Conservation (phyloP, 192 early-diverging fungal species). For the Jimgerdemannia flammicorona region DNA sequence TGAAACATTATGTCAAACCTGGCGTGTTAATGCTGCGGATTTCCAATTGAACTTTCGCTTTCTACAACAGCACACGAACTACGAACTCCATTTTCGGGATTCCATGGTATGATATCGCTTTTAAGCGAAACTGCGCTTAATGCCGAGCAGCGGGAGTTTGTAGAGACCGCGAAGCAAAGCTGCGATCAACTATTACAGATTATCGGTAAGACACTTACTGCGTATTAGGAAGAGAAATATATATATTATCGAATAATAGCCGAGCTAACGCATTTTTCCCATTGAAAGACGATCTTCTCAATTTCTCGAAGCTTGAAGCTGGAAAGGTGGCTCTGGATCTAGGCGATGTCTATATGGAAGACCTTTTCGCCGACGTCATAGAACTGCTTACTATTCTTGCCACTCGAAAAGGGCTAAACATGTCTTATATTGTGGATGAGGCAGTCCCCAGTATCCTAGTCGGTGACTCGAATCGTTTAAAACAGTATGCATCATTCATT, state of each 20-base stretch:
- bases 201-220: conserved; percentile 31
- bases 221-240: not conserved
- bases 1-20: too few relatives aligned
- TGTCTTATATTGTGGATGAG: conserved; percentile 47
- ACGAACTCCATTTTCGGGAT: conserved; percentile 61
- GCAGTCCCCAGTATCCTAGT: conserved; percentile 50
- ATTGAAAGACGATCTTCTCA: conserved; percentile 40
- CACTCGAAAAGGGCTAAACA: conserved; percentile 45
- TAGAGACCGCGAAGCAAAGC: conserved; percentile 43
- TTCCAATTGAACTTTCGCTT: not conserved
- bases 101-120: conserved; percentile 50
- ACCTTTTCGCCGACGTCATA: conserved; percentile 55
- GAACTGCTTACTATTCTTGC: conserved; percentile 52
- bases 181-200: conserved; percentile 47
- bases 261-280: conserved; percentile 6
- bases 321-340: conserved; percentile 49
- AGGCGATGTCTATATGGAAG: conserved; percentile 44
- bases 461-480: conserved; percentile 51
- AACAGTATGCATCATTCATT: conserved; percentile 29
- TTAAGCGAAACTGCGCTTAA: conserved; percentile 42
- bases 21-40: too few relatives aligned
- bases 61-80: conserved; percentile 54
- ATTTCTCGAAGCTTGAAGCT: conserved; percentile 60
- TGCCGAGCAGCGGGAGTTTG: conserved; percentile 44
- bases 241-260: not conserved